Conservation (phyloP, 352 stramenopile species). For the Plasmopara viticola region DNA sequence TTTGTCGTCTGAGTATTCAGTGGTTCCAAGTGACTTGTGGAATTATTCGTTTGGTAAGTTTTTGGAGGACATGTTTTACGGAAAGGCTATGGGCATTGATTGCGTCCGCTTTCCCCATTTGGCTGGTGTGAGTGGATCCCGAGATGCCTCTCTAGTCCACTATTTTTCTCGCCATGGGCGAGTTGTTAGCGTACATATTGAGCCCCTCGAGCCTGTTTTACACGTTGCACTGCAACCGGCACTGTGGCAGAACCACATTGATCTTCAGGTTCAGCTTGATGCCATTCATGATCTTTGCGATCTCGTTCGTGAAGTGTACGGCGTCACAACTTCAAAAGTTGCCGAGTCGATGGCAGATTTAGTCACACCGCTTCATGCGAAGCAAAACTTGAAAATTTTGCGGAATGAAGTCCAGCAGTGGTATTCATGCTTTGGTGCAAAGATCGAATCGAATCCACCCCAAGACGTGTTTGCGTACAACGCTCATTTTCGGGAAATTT, state of each 20-base stretch:
- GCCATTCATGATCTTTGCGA: constrained; percentile 71
- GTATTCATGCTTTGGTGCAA: constrained; percentile 74
- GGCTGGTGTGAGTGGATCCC: constrained; percentile 40
- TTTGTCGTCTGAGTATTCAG: constrained; percentile 51
- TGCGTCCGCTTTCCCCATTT: constrained; percentile 62
- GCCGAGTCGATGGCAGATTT: constrained; percentile 69
- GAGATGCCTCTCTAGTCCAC: constrained; percentile 60
- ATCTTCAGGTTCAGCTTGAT: constrained; percentile 54
- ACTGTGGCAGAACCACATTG: constrained; percentile 77
- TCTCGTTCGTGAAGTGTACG: constrained; percentile 66
- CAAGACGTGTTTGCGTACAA: constrained; percentile 78
- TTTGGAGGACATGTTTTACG: constrained; percentile 80
- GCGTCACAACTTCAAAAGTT: constrained; percentile 71
- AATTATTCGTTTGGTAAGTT: constrained; percentile 88
- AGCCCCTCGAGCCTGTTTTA: constrained; percentile 74
- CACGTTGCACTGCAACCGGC: constrained; percentile 77
- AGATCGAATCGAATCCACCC: constrained; percentile 64
- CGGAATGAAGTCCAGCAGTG: constrained; percentile 79
- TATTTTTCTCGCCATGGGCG: constrained; percentile 72
- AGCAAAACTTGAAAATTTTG: constrained; percentile 67
- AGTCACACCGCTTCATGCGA: constrained; percentile 57
- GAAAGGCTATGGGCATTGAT: constrained; percentile 70
- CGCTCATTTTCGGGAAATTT: constrained; percentile 75
- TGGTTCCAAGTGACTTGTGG: constrained; percentile 59
- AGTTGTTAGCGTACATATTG: constrained; percentile 71